Base-by-base conservation (phyloP, 495 filamentous ascomycete species). In the Podospora conica region DNA sequence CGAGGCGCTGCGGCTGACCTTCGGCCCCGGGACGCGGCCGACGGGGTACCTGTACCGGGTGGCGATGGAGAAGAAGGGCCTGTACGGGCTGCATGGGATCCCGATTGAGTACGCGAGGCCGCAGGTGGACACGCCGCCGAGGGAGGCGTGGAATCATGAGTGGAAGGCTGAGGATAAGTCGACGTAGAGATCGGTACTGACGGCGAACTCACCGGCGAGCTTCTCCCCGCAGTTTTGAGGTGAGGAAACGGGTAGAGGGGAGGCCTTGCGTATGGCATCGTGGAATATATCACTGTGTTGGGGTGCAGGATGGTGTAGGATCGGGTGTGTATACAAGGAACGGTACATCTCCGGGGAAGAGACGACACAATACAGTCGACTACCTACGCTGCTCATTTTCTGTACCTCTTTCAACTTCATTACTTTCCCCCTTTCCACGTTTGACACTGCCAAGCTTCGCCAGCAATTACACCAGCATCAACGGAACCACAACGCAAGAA, bases 81-180 rank as follows among this genome's bases (percentile, higher is more conserved):
- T 92, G 53, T 95, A 88, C 64, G 80, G 82, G 15, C 73, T 80
- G 71, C 75, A 82, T 60, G 83, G 81, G 8, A 81, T 95, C 58
- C 93, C 93, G 67, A 90, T 96, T 74, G 92, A 96, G 83, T 96
- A 96, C 84, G 90, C 90, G 48, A 82, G 91, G 71, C 74, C 85
- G 70, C 92, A 96, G 85, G 91, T 87, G 40, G 92, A 96, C 67
- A 89, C 83, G 66, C 91, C 91, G 60, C 73, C 80, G 15, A 80
- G 80, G 68, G 84, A 88, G 70, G 86, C 90, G 65, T 95, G 91
- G 91, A 92, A 96, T 78, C 85, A 93, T 77, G 83, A 75, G 9
- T 90, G 88, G 88, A 88, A 75, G 76, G 65, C 70, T 62, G 31
- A 55, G 33, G 18, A 9, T n/a, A n/a, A n/a, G 53, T 8, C 15